Conservation (phyloP, 2,329 filamentous ascomycete species). For the Trichophyton simii region DNA sequence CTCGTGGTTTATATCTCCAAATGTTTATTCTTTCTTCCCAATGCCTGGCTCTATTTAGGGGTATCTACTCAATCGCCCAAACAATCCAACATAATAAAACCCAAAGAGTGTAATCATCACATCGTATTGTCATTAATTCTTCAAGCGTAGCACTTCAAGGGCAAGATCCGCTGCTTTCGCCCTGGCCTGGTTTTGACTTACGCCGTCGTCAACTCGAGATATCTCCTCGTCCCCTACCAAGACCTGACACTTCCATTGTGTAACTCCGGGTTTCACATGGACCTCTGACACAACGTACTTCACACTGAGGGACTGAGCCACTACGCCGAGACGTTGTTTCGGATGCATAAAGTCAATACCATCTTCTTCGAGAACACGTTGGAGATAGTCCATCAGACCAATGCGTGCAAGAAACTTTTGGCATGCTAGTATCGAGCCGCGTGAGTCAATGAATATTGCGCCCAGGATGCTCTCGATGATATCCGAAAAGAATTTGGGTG, state of each 20-base stretch:
- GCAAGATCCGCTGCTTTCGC: slow-evolving; percentile 45
- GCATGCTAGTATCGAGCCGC: slow-evolving; percentile 49
- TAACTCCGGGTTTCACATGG: neutral
- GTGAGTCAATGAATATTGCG: slow-evolving; percentile 68
- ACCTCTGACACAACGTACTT: slow-evolving; percentile 34
- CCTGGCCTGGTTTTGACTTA: slow-evolving; percentile 42
- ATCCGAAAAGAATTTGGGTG: slow-evolving; percentile 72
- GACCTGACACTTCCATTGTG: slow-evolving; percentile 34
- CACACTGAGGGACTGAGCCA: slow-evolving; percentile 43
- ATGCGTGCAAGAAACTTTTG: slow-evolving; percentile 47
- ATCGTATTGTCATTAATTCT: neutral
- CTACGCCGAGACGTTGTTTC: slow-evolving; percentile 54
- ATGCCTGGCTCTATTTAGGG: neutral
- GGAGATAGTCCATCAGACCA: slow-evolving; percentile 53
- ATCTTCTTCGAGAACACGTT: slow-evolving; percentile 44
- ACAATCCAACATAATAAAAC: neutral
- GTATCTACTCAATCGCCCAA: too few species aligned
- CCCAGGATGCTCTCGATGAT: slow-evolving; percentile 69
- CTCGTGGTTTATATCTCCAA: neutral
- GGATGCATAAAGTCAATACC: slow-evolving; percentile 47
- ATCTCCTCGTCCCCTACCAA: slow-evolving; percentile 38
- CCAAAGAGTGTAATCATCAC: neutral
- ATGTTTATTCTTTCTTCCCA: neutral
- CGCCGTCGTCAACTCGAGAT: slow-evolving; percentile 35
- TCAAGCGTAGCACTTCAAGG: slow-evolving; percentile 22